phyloP scores from a whole-genome alignment of 257 asterid genomes.

The Eustoma russellianum region DNA sequence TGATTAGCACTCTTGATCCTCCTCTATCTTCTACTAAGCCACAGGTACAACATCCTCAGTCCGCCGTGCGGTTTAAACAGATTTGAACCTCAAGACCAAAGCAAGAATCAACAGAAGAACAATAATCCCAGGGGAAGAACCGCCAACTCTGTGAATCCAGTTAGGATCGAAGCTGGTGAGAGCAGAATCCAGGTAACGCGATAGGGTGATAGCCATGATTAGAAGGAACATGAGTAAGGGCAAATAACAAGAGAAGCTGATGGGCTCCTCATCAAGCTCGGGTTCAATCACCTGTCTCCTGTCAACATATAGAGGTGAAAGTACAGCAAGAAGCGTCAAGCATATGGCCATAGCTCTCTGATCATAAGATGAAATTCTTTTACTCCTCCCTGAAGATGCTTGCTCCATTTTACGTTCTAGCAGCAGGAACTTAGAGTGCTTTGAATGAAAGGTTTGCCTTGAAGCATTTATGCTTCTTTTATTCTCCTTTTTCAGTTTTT shows the following conservation, averaged over 20 bases:
- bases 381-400: constrained; percentile 18
- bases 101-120: constrained; percentile 29
- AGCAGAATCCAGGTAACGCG: constrained; percentile 22
- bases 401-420: constrained; percentile 13
- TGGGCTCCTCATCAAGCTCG: constrained; percentile 24
- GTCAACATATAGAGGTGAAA: constrained; percentile 39
- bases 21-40: neutral
- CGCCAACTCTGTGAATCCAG: constrained; percentile 42
- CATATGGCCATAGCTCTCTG: constrained; percentile 28
- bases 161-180: constrained; percentile 28
- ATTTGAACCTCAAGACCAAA: constrained; percentile 31
- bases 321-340: constrained; percentile 25
- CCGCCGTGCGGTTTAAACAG: neutral
- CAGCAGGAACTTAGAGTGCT: too few species aligned
- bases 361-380: constrained; percentile 23
- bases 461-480: too few species aligned
- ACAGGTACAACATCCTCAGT: neutral
- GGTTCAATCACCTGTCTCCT: constrained; percentile 16
- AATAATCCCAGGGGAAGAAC: constrained; percentile 41
- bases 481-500: too few species aligned
- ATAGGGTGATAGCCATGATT: constrained; percentile 23
- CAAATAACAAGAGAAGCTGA: constrained; percentile 16
- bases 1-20: neutral
- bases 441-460: too few species aligned
- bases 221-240: constrained; percentile 29